These are phyloP conservation scores for Polychaeton citri DNA, from an alignment of 2,329 filamentous ascomycete species.

Conservation along the genomic window DNA sequence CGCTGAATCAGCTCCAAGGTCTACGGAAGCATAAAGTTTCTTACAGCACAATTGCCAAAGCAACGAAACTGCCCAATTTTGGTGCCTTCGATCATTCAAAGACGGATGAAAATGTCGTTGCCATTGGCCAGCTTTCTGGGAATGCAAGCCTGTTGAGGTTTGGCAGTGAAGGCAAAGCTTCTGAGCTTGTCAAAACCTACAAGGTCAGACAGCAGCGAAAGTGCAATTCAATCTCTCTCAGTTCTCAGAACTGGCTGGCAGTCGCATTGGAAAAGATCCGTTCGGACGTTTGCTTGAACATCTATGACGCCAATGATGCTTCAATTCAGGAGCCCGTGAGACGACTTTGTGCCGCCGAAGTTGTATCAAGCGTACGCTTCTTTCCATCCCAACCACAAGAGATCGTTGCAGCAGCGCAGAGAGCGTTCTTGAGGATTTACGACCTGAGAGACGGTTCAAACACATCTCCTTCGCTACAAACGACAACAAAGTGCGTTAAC, in stretches of 20 bases:
- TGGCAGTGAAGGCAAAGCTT: constrained; percentile 43
- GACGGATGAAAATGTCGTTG: constrained; percentile 51
- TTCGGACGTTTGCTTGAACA: constrained; percentile 69
- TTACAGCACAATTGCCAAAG: constrained; percentile 40
- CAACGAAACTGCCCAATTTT: constrained; percentile 43
- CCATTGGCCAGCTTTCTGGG: constrained; percentile 61
- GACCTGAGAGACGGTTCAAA: constrained; percentile 52
- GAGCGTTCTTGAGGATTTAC: constrained; percentile 61
- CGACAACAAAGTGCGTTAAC: constrained; percentile 46
- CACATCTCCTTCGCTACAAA: constrained; percentile 23
- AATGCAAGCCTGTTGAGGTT: constrained; percentile 63
- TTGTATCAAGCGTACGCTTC: constrained; percentile 73
- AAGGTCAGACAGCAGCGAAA: constrained; percentile 62
- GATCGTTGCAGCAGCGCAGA: constrained; percentile 61
- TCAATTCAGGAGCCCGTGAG: constrained; percentile 34
- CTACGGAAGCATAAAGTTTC: constrained; percentile 26
- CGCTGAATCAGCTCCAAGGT: constrained; percentile 38
- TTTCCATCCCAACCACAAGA: constrained; percentile 65
- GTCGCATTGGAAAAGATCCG: constrained; percentile 69
- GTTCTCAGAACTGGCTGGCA: constrained; percentile 55
- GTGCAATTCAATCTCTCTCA: constrained; percentile 73
- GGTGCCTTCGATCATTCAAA: constrained; percentile 55
- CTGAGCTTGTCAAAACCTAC: constrained; percentile 43
- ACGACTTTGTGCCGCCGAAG: constrained; percentile 49
- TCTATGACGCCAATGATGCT: constrained; percentile 61